phyloP scores from a whole-genome alignment of 768 basidiomycete genomes.

The Boletus sp. region DNA sequence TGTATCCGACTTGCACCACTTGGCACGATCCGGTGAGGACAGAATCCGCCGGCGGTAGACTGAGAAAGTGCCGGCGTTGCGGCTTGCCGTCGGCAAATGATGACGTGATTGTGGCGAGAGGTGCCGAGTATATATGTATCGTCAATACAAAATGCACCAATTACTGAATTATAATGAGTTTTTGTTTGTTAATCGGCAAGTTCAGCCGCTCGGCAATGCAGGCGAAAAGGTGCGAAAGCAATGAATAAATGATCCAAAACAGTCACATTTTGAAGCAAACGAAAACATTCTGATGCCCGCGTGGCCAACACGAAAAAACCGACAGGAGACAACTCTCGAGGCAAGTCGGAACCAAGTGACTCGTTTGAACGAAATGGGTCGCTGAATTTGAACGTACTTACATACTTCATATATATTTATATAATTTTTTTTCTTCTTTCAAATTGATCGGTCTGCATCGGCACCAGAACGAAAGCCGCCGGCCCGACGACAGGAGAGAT shows the following conservation, averaged over 20 bases:
- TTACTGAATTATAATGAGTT: neutral
- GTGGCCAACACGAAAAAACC: too few relatives aligned
- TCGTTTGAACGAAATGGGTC: neutral
- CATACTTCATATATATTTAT: neutral
- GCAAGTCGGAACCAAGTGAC: neutral
- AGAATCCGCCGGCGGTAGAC: slow-evolving; percentile 18
- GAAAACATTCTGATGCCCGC: neutral
- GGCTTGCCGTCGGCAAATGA: slow-evolving; percentile 27
- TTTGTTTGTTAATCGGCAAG: neutral
- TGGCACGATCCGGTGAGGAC: neutral
- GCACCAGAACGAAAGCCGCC: slow-evolving; percentile 33
- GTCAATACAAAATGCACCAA: neutral
- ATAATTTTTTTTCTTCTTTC: slow-evolving; percentile 6
- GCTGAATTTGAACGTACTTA: neutral
- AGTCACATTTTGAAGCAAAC: neutral
- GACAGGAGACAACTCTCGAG: too few relatives aligned
- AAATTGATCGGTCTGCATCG: slow-evolving; percentile 23
- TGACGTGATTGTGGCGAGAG: slow-evolving; percentile 12
- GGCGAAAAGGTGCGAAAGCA: neutral
- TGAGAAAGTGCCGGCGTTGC: slow-evolving; percentile 4
- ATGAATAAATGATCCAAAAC: neutral
- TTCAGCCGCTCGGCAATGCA: neutral
- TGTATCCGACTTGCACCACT: slow-evolving; percentile 2
- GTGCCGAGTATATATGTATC: slow-evolving; percentile 19
- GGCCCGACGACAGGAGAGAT: slow-evolving; percentile 26